A percentile compares a stretch with the other conserved stretches of the same genome.
phyloP scores from a whole-genome alignment of 225 moss, liverwort and hornwort genomes.

The Polytrichum commune region DNA sequence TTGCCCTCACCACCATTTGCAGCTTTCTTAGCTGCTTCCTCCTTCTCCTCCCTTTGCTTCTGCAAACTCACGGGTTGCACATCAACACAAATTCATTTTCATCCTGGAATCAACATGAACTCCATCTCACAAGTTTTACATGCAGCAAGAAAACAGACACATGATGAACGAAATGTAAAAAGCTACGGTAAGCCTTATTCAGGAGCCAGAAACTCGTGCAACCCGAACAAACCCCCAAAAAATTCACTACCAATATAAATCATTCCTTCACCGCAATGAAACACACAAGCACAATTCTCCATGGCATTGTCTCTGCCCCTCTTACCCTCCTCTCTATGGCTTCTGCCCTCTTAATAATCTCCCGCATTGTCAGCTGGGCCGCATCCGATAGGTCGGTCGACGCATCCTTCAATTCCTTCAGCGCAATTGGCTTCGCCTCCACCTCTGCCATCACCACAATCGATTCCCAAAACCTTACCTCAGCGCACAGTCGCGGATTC shows the following conservation, averaged over 20 bases:
- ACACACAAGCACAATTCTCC: background rate
- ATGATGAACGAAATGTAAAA: too few relatives aligned
- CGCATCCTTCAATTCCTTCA: conserved; percentile 43
- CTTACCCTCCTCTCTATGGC: conserved; percentile 84
- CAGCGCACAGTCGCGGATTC: background rate
- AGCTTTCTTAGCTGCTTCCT: conserved; percentile 59
- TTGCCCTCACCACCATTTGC: conserved; percentile 22
- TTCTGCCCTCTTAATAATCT: conserved; percentile 90
- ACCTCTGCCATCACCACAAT: conserved; percentile 16
- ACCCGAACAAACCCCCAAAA: background rate
- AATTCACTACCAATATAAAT: background rate
- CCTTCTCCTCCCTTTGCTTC: conserved; percentile 60
- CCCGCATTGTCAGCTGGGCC: conserved; percentile 70
- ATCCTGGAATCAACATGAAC: background rate
- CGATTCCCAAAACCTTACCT: background rate
- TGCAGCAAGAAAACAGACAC: background rate
- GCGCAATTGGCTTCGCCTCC: conserved; percentile 38
- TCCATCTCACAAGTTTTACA: background rate
- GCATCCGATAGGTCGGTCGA: conserved; percentile 75
- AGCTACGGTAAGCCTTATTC: too few relatives aligned
- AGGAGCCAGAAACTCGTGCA: too few relatives aligned
- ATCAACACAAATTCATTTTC: background rate
- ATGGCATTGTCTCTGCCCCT: background rate
- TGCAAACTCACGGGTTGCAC: conserved; percentile 12
- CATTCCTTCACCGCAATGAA: background rate